Conservation (phyloP, 371 early-diverging fungal species). For the Cokeromyces recurvatus region DNA sequence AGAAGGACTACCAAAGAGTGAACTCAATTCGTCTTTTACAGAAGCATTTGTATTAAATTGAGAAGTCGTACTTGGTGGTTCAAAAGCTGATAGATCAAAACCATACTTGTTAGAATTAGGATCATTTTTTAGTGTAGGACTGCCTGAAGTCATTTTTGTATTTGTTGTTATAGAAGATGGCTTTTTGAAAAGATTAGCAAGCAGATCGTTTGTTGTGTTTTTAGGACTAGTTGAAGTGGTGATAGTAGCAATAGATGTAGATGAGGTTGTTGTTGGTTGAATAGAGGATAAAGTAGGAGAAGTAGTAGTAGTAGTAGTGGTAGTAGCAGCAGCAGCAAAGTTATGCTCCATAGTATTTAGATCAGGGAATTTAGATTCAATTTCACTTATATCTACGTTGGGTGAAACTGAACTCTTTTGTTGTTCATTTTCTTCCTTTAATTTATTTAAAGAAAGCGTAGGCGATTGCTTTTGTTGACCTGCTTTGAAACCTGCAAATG, state of each 20-base stretch:
- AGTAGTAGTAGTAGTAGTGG: background rate
- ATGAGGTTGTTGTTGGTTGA: background rate
- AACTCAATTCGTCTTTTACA: constrained; percentile 34
- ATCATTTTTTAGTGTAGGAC: constrained; percentile 1
- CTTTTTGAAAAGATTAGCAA: background rate
- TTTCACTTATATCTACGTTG: constrained; percentile 36
- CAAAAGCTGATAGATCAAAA: constrained; percentile 45
- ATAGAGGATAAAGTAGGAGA: background rate
- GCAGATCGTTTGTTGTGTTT: background rate
- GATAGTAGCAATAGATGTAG: background rate
- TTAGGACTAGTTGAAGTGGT: too few relatives aligned
- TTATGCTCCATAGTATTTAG: constrained; percentile 40
- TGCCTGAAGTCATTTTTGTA: background rate
- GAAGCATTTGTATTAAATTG: background rate
- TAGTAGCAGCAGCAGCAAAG: constrained; percentile 9
- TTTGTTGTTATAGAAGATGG: too few relatives aligned
- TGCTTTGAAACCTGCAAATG: constrained; percentile 33
- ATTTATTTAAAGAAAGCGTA: constrained; percentile 18
- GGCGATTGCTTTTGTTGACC: constrained; percentile 16
- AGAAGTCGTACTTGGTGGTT: constrained; percentile 9
- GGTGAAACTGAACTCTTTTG: constrained; percentile 9
- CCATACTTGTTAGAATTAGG: constrained; percentile 38
- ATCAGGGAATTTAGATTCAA: constrained; percentile 49
- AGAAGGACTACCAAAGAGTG: constrained; percentile 21
- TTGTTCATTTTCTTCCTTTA: constrained; percentile 24